Evolutionary conservation across 768 basidiomycete species (phyloP).

Genomic region (Ephemerocybe angulata): DNA sequence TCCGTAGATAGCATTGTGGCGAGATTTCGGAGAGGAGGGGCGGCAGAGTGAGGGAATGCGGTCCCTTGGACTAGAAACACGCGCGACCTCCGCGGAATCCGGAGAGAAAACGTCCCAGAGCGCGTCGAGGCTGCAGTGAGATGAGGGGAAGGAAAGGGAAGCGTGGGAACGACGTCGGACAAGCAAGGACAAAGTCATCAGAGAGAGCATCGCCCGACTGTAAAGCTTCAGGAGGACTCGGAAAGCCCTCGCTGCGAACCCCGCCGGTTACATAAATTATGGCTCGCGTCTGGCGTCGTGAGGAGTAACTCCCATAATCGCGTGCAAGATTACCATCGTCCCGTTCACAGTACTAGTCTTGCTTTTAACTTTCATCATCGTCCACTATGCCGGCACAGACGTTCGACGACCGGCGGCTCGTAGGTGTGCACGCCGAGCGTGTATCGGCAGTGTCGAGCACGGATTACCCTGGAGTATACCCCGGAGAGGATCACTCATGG

Average conservation of each 20-base stretch:
- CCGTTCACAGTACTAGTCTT: neutral
- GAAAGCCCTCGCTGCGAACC: neutral
- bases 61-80: too few relatives aligned
- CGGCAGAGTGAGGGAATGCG: too few relatives aligned
- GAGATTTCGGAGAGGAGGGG: too few relatives aligned
- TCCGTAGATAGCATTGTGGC: too few relatives aligned
- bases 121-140: too few relatives aligned
- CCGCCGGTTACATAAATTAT: neutral
- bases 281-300: neutral
- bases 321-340: neutral
- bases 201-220: neutral
- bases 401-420: constrained; percentile 46
- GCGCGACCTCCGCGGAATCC: too few relatives aligned
- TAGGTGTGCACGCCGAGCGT: constrained; percentile 65
- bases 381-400: neutral
- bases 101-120: too few relatives aligned
- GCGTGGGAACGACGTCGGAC: too few relatives aligned
- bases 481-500: constrained; percentile 85
- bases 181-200: constrained; percentile 4
- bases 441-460: constrained; percentile 81
- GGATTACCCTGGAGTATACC: constrained; percentile 87
- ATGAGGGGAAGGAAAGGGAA: too few relatives aligned
- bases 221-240: neutral
- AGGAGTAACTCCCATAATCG: neutral
- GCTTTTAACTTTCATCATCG: neutral